Evolutionary conservation across 2,329 filamentous ascomycete species (phyloP).

Genomic region (Akanthomyces lecanii): DNA sequence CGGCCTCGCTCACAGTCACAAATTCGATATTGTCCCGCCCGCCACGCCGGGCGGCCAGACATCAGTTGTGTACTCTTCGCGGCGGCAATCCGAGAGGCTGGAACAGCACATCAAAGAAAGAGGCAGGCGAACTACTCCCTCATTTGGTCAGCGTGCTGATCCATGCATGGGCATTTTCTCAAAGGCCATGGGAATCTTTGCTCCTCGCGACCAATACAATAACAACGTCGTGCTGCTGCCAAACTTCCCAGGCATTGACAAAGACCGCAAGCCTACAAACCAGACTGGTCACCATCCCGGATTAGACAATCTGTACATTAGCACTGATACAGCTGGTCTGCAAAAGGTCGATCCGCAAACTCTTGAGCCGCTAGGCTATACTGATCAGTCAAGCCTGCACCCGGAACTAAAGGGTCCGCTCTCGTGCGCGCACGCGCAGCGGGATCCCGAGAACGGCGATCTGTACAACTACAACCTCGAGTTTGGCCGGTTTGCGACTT

Average conservation of each 20-base stretch:
- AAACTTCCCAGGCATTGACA: conserved; percentile 56
- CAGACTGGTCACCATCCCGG: conserved; percentile 34
- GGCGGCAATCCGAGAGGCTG: conserved; percentile 61
- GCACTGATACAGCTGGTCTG: conserved; percentile 53
- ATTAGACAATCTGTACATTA: conserved; percentile 47
- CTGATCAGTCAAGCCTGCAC: conserved; percentile 58
- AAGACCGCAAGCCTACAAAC: conserved; percentile 19
- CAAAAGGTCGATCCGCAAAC: conserved; percentile 65
- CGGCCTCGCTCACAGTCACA: conserved; percentile 66
- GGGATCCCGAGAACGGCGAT: conserved; percentile 69
- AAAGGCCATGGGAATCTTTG: conserved; percentile 64
- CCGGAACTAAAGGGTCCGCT: conserved; percentile 63
- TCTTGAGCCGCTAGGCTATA: conserved; percentile 65
- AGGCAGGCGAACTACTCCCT: conserved; percentile 53
- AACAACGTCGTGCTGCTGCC: conserved; percentile 64
- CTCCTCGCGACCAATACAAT: conserved; percentile 31
- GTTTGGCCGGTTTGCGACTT: conserved; percentile 52
- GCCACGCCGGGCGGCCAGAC: conserved; percentile 25
- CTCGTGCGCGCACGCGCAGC: conserved; percentile 67
- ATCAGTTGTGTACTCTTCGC: conserved; percentile 65
- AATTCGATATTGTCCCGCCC: conserved; percentile 60
- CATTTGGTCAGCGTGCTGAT: conserved; percentile 68
- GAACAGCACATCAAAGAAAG: conserved; percentile 57
- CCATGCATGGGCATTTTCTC: conserved; percentile 70
- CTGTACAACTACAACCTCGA: conserved; percentile 79